Conservation (phyloP, 2,329 filamentous ascomycete genomes). For the Phyllosticta paracitricarpa region DNA sequence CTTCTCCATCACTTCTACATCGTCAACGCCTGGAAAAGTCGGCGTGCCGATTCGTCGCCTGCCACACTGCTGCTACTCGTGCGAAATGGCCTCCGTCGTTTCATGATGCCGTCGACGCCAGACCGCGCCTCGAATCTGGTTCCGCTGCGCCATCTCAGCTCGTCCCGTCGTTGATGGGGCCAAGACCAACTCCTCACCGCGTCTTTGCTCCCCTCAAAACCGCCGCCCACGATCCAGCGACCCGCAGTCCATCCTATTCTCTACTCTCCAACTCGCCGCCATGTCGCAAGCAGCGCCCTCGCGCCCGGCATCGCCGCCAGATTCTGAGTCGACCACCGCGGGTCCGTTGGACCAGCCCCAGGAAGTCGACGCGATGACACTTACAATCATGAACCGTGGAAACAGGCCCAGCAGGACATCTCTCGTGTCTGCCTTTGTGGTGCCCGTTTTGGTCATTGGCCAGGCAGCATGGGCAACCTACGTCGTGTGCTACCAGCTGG, state of each 20-base stretch:
- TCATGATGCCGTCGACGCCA: not conserved
- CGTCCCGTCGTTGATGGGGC: not conserved
- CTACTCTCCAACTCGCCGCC: not conserved
- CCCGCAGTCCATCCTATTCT: not conserved
- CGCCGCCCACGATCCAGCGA: not conserved
- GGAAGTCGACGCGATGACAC: not conserved
- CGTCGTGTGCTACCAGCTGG: conserved; percentile 47
- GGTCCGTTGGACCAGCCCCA: not conserved
- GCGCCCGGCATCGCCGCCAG: not conserved
- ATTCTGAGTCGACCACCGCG: not conserved
- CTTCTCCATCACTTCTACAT: not conserved
- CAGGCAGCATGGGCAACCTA: conserved; percentile 62
- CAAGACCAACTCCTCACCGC: not conserved
- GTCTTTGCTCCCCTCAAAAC: not conserved
- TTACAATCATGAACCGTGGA: not conserved
- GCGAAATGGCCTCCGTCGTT: not conserved
- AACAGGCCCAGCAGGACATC: conserved; percentile 18
- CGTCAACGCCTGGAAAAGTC: not conserved
- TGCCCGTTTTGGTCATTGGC: conserved; percentile 60
- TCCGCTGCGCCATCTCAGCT: not conserved
- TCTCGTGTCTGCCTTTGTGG: conserved; percentile 54
- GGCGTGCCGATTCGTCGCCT: not conserved
- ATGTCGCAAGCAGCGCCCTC: not conserved
- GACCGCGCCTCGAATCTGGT: not conserved
- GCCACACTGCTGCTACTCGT: not conserved